Evolutionary conservation across 495 filamentous ascomycete genomes (phyloP).

Genomic region (Hyaloscypha finlandica): DNA sequence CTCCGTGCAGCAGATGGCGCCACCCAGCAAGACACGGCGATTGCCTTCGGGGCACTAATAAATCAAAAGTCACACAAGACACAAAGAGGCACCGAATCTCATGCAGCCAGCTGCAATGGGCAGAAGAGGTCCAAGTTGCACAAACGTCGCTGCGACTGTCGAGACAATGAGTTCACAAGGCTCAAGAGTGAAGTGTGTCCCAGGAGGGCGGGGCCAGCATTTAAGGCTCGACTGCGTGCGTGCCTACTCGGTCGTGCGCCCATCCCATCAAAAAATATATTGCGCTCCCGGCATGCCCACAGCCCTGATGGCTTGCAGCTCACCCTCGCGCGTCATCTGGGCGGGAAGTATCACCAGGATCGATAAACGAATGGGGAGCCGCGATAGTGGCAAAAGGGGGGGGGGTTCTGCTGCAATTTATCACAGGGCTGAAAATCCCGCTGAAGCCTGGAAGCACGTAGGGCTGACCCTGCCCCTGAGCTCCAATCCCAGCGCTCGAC

Average conservation of each 20-base stretch:
- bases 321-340: background rate
- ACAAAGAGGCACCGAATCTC: background rate
- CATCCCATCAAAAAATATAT: background rate
- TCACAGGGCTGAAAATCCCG: slow-evolving; percentile 9
- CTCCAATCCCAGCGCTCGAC: background rate
- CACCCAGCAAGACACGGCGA: background rate
- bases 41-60: background rate
- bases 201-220: background rate
- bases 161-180: background rate
- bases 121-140: background rate
- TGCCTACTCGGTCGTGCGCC: background rate
- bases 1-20: background rate
- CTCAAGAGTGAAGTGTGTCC: background rate
- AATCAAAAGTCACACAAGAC: background rate
- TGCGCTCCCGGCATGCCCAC: background rate
- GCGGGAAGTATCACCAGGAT: slow-evolving; percentile 7
- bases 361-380: background rate
- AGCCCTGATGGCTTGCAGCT: slow-evolving; percentile 2
- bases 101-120: background rate
- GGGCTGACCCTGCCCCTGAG: background rate
- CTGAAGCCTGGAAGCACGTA: background rate
- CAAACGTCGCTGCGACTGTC: background rate
- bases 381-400: background rate
- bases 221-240: background rate
- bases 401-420: background rate